These are phyloP conservation scores for Aspergillus unguis DNA, from an alignment of 2,329 filamentous ascomycete species.

Conservation along the genomic window DNA sequence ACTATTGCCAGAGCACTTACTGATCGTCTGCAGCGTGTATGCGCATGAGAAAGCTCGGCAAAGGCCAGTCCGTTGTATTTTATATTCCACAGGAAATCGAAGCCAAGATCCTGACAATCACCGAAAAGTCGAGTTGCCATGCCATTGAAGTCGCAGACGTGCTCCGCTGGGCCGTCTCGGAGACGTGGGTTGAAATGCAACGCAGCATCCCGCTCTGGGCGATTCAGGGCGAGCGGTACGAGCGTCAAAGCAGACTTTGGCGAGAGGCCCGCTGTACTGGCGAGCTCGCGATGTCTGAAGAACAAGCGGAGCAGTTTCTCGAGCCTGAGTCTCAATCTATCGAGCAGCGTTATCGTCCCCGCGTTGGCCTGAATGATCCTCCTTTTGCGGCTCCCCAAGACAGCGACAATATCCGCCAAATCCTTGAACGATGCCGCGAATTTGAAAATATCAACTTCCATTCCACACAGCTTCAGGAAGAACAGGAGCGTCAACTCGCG, in stretches of 20 bases:
- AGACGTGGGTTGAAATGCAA: conserved; percentile 53
- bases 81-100: conserved; percentile 59
- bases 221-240: conserved; percentile 54
- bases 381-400: neutral
- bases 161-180: conserved; percentile 57
- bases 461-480: conserved; percentile 51
- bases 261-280: neutral
- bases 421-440: conserved; percentile 32
- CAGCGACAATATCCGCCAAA: conserved; percentile 14
- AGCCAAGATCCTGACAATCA: conserved; percentile 44
- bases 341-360: conserved; percentile 50
- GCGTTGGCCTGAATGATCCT: neutral
- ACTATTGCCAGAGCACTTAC: neutral
- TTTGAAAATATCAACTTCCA: conserved; percentile 34
- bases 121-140: conserved; percentile 5
- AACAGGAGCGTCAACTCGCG: conserved; percentile 66
- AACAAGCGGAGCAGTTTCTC: conserved; percentile 45
- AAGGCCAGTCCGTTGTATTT: conserved; percentile 64
- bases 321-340: conserved; percentile 56
- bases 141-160: conserved; percentile 54
- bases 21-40: conserved; percentile 55
- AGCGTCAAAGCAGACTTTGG: conserved; percentile 42
- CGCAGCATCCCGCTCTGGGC: conserved; percentile 59
- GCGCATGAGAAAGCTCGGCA: conserved; percentile 66
- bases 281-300: conserved; percentile 16